A percentile compares a stretch with the other conserved stretches of the same genome.
Conservation (phyloP, 2,329 filamentous ascomycete species). For the Sphaerulina vaccinii region DNA sequence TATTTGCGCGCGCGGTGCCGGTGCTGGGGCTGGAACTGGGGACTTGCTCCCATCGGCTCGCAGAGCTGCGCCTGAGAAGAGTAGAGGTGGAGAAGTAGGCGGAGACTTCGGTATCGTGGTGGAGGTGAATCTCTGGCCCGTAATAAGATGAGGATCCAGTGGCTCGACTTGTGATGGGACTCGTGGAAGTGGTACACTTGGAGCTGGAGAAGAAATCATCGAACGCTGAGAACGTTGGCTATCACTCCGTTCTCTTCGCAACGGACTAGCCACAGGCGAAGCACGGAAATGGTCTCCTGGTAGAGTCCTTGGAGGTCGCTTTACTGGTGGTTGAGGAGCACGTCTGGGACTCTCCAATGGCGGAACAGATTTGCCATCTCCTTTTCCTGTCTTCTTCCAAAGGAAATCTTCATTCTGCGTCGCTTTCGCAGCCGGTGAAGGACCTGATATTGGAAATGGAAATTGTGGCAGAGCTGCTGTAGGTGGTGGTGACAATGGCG, state of each 20-base stretch:
- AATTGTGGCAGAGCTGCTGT: not conserved
- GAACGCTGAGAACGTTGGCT: not conserved
- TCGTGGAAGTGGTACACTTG: not conserved
- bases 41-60: not conserved
- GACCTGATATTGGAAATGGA: not conserved
- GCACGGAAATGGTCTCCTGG: conserved; percentile 23
- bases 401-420: not conserved
- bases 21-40: not conserved
- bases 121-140: not conserved
- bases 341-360: conserved; percentile 16
- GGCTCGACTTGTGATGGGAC: not conserved
- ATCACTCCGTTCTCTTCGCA: not conserved
- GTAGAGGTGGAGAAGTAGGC: not conserved
- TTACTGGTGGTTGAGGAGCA: conserved; percentile 26
- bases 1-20: not conserved
- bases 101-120: not conserved
- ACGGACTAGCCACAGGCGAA: not conserved
- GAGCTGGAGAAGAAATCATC: not conserved
- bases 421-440: not conserved
- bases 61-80: not conserved
- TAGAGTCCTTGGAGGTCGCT: conserved; percentile 25
- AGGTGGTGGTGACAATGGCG: not conserved
- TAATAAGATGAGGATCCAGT: not conserved
- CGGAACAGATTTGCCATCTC: not conserved
- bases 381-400: not conserved